Evolutionary conservation across 2,329 filamentous ascomycete genomes (phyloP).

Genomic region (Pyricularia sp.): DNA sequence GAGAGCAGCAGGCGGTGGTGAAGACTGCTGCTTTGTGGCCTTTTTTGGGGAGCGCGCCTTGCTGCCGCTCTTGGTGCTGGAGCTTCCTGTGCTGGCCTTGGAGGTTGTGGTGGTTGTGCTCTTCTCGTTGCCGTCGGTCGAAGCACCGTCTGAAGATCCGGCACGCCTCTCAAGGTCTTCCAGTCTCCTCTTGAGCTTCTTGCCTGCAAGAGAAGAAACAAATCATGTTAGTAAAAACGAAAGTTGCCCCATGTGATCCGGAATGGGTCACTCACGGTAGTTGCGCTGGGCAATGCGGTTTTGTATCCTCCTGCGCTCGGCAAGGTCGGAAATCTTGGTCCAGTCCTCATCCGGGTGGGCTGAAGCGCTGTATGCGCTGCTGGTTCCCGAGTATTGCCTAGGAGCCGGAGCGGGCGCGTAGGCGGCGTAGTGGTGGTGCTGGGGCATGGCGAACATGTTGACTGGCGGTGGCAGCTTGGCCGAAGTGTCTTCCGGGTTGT

Average conservation of each 20-base stretch:
- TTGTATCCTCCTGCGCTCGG: slow-evolving; percentile 87
- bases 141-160: slow-evolving; percentile 30
- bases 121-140: slow-evolving; percentile 23
- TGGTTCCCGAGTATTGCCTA: slow-evolving; percentile 68
- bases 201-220: slow-evolving; percentile 43
- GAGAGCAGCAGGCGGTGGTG: slow-evolving; percentile 23
- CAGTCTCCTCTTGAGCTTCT: slow-evolving; percentile 85
- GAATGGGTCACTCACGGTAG: slow-evolving; percentile 56
- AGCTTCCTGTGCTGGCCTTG: slow-evolving; percentile 25
- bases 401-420: slow-evolving; percentile 29
- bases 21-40: slow-evolving; percentile 16
- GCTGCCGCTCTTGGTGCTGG: slow-evolving; percentile 38
- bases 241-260: neutral
- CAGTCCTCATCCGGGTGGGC: slow-evolving; percentile 96
- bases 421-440: slow-evolving; percentile 32
- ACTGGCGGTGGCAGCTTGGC: neutral
- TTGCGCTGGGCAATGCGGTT: slow-evolving; percentile 97
- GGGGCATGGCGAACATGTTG: slow-evolving; percentile 33
- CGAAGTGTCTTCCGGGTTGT: neutral
- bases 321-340: slow-evolving; percentile 97
- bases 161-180: slow-evolving; percentile 78
- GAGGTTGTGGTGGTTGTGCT: slow-evolving; percentile 32
- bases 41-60: slow-evolving; percentile 11
- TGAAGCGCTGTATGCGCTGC: slow-evolving; percentile 89
- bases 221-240: neutral